Conservation (phyloP, 345 rosid genomes). For the Passiflora organensis region DNA sequence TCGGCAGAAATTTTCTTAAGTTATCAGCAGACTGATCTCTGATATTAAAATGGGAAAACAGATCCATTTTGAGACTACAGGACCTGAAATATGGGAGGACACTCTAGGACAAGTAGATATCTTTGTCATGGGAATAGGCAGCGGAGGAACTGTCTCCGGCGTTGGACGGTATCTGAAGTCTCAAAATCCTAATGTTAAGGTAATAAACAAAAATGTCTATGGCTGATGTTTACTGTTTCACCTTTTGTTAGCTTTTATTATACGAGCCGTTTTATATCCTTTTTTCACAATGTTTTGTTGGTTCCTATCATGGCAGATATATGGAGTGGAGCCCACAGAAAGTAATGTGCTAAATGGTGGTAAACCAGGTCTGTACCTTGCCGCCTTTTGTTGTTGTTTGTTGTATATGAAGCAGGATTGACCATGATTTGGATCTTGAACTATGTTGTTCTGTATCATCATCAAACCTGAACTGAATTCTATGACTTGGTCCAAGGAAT, state of each 20-base stretch:
- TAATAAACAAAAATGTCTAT: constrained; percentile 13
- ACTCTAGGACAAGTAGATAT: constrained; percentile 85
- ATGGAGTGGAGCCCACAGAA: constrained; percentile 96
- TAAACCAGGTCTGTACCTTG: constrained; percentile 63
- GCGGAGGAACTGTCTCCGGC: constrained; percentile 96
- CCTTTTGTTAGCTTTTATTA: neutral
- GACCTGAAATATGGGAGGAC: constrained; percentile 99
- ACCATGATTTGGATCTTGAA: neutral
- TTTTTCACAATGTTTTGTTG: constrained; percentile 7
- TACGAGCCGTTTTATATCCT: neutral
- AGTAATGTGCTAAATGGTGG: constrained; percentile 93
- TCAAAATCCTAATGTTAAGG: constrained; percentile 90
- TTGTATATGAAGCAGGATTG: neutral
- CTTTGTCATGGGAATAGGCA: constrained; percentile 95
- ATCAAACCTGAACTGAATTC: neutral
- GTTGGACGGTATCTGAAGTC: constrained; percentile 94
- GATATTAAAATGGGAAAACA: constrained; percentile 21
- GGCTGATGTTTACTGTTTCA: neutral
- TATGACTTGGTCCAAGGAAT: neutral
- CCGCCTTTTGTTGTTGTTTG: neutral
- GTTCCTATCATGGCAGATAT: constrained; percentile 45
- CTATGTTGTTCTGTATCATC: neutral
- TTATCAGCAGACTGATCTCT: neutral
- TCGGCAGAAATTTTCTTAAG: neutral
- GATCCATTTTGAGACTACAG: constrained; percentile 92